Evolutionary conservation across 2,329 filamentous ascomycete genomes (phyloP).

Genomic region (Orbilia ellipsospora): DNA sequence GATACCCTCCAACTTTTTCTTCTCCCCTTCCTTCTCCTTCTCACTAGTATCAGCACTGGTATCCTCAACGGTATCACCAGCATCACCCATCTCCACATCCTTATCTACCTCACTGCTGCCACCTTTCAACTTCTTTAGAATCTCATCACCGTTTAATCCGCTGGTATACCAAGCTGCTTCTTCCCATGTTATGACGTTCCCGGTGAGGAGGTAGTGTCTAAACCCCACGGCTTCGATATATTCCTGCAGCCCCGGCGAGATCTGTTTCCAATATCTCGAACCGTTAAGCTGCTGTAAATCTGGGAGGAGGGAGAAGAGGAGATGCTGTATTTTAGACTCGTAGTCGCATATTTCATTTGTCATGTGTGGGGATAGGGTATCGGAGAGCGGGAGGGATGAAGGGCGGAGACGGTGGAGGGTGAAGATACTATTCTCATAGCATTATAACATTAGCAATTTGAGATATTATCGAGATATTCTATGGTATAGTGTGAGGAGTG

Average conservation of each 20-base stretch:
- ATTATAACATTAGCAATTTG: no score
- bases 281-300: conserved; percentile 84
- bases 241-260: conserved; percentile 86
- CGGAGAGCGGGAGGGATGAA: conserved; percentile 64
- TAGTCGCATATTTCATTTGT: conserved; percentile 76
- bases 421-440: conserved; percentile 69
- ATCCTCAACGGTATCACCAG: background rate
- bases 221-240: conserved; percentile 93
- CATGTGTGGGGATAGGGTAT: conserved; percentile 73
- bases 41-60: background rate
- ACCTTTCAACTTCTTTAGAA: conserved; percentile 58
- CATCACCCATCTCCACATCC: conserved; percentile 55
- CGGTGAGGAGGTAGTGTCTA: conserved; percentile 82
- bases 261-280: conserved; percentile 81
- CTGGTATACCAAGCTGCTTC: conserved; percentile 43
- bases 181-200: conserved; percentile 72
- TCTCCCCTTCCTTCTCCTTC: conserved; percentile 10
- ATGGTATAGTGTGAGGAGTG: background rate
- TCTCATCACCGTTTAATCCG: conserved; percentile 60
- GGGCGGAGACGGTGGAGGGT: conserved; percentile 62
- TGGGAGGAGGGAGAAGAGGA: conserved; percentile 74
- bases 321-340: conserved; percentile 75
- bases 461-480: background rate
- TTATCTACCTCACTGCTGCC: conserved; percentile 59
- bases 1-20: conserved; percentile 66